phyloP scores from a whole-genome alignment of 1,139 yeast species.

The Magnusiomyces paraingens region DNA sequence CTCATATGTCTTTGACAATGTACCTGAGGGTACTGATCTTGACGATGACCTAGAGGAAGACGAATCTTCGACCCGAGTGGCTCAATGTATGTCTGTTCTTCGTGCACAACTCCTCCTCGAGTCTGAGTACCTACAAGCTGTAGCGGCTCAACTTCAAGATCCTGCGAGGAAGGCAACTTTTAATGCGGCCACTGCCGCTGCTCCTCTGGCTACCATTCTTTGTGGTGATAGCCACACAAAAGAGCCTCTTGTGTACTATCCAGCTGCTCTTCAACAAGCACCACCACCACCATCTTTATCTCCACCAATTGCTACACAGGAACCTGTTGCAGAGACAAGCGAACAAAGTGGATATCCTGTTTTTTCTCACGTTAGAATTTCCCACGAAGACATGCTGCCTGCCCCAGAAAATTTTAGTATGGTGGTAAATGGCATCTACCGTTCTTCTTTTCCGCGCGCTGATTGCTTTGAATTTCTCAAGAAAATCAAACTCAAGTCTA shows the following conservation, averaged over 20 bases:
- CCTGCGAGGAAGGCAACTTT: no score
- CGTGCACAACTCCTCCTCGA: no score
- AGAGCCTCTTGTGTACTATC: no score
- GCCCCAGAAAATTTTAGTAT: constrained; percentile 84
- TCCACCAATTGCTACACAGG: neutral
- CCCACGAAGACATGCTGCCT: constrained; percentile 6
- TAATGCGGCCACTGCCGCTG: no score
- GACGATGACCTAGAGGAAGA: no score
- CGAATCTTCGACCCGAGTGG: no score
- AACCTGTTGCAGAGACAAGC: neutral
- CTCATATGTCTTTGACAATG: no score
- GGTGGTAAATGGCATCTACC: constrained; percentile 70
- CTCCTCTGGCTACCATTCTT: neutral
- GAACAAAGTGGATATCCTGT: neutral
- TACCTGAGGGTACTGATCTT: no score
- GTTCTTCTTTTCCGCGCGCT: constrained; percentile 84
- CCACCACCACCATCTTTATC: neutral
- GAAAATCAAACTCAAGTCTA: constrained; percentile 58
- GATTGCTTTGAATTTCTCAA: constrained; percentile 69
- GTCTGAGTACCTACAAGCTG: no score
- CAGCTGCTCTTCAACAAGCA: neutral
- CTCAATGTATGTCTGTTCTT: no score
- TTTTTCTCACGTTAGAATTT: constrained; percentile 2
- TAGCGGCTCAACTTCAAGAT: no score
- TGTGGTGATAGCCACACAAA: neutral